These are phyloP conservation scores for Circinella minor DNA, from an alignment of 371 early-diverging fungal species.

Conservation along the genomic window DNA sequence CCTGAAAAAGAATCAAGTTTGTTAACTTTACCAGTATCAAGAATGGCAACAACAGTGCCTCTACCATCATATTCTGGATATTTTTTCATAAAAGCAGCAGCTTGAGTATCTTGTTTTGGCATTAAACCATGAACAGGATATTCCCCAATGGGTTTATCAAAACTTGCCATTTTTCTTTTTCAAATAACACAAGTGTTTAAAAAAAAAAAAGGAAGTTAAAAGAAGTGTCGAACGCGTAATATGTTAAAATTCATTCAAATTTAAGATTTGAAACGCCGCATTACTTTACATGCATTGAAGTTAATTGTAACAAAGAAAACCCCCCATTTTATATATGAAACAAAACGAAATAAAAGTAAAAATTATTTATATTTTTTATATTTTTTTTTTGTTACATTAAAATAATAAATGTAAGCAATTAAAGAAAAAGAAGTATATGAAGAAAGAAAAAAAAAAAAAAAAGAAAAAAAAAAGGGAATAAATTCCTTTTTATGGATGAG, in stretches of 20 bases:
- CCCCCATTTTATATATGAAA: too few relatives aligned
- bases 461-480: neutral
- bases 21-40: constrained; percentile 75
- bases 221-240: constrained; percentile 6
- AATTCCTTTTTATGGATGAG: constrained; percentile 25
- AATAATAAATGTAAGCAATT: neutral
- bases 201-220: neutral
- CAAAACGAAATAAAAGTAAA: too few relatives aligned
- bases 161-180: neutral
- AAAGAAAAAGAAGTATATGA: neutral
- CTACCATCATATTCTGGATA: constrained; percentile 90
- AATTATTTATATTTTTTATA: too few relatives aligned
- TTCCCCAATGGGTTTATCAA: constrained; percentile 52
- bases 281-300: too few relatives aligned
- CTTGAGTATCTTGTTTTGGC: constrained; percentile 87
- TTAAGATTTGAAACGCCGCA: too few relatives aligned
- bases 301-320: too few relatives aligned
- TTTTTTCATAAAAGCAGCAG: constrained; percentile 80
- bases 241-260: too few relatives aligned
- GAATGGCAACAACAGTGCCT: constrained; percentile 86
- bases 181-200: neutral
- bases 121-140: constrained; percentile 76
- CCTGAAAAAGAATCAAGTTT: neutral
- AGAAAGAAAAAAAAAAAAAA: neutral
- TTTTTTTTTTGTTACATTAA: too few relatives aligned